These are phyloP conservation scores for Schizosaccharomyces versatilis DNA, from an alignment of 1,139 yeast genomes.

Conservation along the genomic window DNA sequence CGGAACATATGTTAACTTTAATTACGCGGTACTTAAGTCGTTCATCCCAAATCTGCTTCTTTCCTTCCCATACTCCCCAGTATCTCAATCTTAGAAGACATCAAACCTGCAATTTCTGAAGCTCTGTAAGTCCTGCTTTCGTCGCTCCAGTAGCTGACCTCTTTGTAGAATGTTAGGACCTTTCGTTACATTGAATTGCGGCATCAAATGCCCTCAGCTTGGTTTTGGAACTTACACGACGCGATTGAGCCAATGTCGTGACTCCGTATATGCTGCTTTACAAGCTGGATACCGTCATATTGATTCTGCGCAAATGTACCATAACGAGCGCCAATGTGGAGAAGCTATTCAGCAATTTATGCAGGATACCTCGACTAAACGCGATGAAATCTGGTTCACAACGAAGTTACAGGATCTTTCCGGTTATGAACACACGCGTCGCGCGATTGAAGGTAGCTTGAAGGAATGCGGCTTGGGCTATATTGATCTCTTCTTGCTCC, in stretches of 20 bases:
- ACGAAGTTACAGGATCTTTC: conserved; percentile 25
- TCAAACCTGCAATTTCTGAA: too few relatives aligned
- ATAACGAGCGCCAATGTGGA: conserved; percentile 40
- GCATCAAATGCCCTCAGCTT: conserved; percentile 1
- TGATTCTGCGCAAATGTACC: conserved; percentile 34
- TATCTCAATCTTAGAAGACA: too few relatives aligned
- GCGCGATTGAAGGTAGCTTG: conserved; percentile 20
- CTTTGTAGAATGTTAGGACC: not conserved
- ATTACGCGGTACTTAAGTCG: too few relatives aligned
- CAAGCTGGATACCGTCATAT: conserved; percentile 12
- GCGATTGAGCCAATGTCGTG: not conserved
- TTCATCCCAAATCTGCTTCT: too few relatives aligned
- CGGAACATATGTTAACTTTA: too few relatives aligned
- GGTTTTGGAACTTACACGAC: not conserved
- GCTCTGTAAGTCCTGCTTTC: too few relatives aligned
- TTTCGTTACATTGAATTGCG: not conserved
- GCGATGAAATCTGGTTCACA: conserved; percentile 32
- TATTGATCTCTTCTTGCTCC: conserved; percentile 49
- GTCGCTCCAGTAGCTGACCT: not conserved
- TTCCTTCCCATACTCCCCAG: too few relatives aligned
- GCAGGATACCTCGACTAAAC: conserved; percentile 24
- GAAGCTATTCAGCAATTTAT: conserved; percentile 25
- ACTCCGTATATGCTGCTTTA: conserved; percentile 1
- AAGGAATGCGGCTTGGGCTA: conserved; percentile 33
- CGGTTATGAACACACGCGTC: conserved; percentile 17